Evolutionary conservation across 2,329 filamentous ascomycete species (phyloP).

Genomic region (Sordariomycetes sp.): DNA sequence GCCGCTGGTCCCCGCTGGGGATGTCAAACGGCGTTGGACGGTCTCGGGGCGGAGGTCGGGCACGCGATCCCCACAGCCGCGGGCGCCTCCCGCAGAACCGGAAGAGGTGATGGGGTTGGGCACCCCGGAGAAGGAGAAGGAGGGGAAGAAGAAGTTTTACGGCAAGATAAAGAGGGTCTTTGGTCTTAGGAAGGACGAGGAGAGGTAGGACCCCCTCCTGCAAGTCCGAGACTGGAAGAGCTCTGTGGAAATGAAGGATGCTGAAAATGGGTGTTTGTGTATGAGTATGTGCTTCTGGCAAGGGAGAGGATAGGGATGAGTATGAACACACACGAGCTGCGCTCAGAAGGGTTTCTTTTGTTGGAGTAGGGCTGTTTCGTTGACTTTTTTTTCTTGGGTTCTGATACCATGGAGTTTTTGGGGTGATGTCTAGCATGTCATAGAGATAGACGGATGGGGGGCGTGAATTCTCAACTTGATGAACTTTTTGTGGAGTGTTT

Average conservation of each 20-base stretch:
- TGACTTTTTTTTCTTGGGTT: neutral
- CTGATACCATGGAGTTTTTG: neutral
- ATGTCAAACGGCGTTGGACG: neutral
- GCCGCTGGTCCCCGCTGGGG: neutral
- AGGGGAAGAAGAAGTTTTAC: conserved; percentile 7
- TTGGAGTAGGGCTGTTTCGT: neutral
- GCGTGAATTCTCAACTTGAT: too few relatives aligned
- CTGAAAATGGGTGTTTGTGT: neutral
- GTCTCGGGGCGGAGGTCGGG: neutral
- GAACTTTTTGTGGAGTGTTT: too few relatives aligned
- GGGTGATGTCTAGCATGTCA: too few relatives aligned
- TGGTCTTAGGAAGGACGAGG: conserved; percentile 1
- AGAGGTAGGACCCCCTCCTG: neutral
- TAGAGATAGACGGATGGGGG: too few relatives aligned
- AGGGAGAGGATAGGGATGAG: neutral
- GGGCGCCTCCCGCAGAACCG: neutral
- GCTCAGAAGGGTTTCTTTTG: neutral
- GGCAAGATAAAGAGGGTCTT: conserved; percentile 7
- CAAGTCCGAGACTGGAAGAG: neutral
- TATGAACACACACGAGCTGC: neutral
- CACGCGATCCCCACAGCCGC: neutral
- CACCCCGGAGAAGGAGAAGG: neutral
- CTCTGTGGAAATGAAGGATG: neutral
- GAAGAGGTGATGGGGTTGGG: neutral
- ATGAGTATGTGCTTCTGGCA: neutral